Evolutionary conservation across 2,329 filamentous ascomycete genomes (phyloP).

Genomic region (Aspergillus tamarii): DNA sequence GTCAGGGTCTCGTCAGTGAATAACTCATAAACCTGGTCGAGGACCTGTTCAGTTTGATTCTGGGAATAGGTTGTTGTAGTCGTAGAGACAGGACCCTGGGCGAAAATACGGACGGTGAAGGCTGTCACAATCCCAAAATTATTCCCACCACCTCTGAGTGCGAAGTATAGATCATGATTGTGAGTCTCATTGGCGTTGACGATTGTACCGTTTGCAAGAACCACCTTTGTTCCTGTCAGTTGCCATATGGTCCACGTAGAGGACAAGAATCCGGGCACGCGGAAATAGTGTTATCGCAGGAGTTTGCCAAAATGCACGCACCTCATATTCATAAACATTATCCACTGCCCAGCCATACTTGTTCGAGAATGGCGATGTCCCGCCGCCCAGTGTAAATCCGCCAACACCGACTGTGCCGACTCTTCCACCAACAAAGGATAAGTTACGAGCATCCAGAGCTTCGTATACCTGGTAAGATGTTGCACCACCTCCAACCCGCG

Average conservation of each 20-base stretch:
- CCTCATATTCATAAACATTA: no score
- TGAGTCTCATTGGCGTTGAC: slow-evolving; percentile 12
- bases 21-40: slow-evolving; percentile 16
- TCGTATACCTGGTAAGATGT: no score
- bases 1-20: slow-evolving; percentile 17
- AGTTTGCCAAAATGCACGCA: no score
- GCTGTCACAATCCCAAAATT: slow-evolving; percentile 45
- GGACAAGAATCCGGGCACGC: no score
- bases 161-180: slow-evolving; percentile 40
- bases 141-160: slow-evolving; percentile 42
- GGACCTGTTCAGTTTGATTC: slow-evolving; percentile 9
- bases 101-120: slow-evolving; percentile 39
- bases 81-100: slow-evolving; percentile 22
- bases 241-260: not conserved
- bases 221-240: not conserved
- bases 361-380: no score
- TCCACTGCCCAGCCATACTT: no score
- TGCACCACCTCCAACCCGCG: no score
- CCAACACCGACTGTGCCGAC: no score
- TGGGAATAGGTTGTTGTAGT: not conserved
- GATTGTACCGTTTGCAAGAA: slow-evolving; percentile 4
- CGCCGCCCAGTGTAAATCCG: no score
- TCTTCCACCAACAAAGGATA: no score
- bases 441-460: no score
- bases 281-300: no score